phyloP scores from a whole-genome alignment of 345 rosid genomes.

The Rhizophora apiculata region DNA sequence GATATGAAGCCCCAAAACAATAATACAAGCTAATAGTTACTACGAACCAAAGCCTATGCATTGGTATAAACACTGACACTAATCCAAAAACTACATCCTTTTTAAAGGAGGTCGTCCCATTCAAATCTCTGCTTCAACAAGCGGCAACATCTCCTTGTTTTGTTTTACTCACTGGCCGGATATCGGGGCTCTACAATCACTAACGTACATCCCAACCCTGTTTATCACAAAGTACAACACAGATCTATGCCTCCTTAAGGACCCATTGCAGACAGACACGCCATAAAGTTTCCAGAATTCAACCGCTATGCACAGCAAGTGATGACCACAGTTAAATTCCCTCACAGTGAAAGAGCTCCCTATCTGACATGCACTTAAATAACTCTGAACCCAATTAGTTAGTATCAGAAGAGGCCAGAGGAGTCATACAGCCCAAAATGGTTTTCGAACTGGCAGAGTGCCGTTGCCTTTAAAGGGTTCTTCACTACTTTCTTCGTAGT shows the following conservation, averaged over 20 bases:
- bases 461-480: constrained; percentile 23
- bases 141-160: neutral
- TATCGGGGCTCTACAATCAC: neutral
- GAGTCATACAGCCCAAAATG: constrained; percentile 62
- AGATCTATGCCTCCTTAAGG: neutral
- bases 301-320: neutral
- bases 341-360: neutral
- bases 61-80: too few relatives aligned
- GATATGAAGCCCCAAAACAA: too few relatives aligned
- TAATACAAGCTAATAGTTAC: too few relatives aligned
- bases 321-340: neutral
- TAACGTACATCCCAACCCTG: neutral
- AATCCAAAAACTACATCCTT: too few relatives aligned
- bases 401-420: neutral
- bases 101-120: too few relatives aligned
- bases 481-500: constrained; percentile 39
- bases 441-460: constrained; percentile 34
- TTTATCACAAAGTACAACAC: neutral
- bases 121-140: too few relatives aligned
- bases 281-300: neutral
- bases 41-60: too few relatives aligned
- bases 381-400: neutral
- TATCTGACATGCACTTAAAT: neutral
- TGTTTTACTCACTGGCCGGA: neutral
- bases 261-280: neutral